Evolutionary conservation across 306 rosid species (phyloP), one percentile per base, ranked within the genome.

Genomic region (Prunus fruticosa): DNA sequence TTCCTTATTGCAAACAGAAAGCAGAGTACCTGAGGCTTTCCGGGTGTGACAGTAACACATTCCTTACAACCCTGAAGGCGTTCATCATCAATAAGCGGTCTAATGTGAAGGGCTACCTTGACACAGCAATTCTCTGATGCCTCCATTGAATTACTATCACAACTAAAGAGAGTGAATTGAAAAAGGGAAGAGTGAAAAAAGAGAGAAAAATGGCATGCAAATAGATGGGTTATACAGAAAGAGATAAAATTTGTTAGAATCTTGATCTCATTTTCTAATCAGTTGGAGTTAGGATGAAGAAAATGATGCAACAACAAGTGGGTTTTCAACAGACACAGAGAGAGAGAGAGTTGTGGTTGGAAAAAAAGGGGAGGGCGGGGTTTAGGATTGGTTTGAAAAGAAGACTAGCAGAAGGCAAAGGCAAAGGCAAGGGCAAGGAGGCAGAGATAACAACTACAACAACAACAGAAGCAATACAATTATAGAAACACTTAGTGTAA

Each of bases 91-190:
- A 91, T 88, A 80, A 91, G 97, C 1, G 97, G 97, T 11, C 97
- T 92, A 81, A 89, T 81, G 72, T 91, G 97, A 80, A 91, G 86
- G 63, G 94, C 94, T 68, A 91, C 97, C 85, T 91, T 91, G 3
- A 91, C 97, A 18, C 79, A 76, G 46, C 97, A 91, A 81, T 86
- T 89, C 74, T 91, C 92, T 52, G 89, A 75, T 9, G 87, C 45
- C 69, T 91, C 94, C 97, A 91, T 89, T 73, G 74, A 77, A 62
- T 58, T 8, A 46, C 15, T 18, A 52, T 58, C 2, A 15, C 27
- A 34, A 38, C 8, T 38, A 19, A 64, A 51, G 46, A 38, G 3
- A 51, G 19, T 20, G 11, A 74, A 22, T 15, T 6, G 22, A 30
- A 53, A 30, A 11, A 7, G 63, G 23, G 43, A 27, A 34, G 9